Evolutionary conservation across 495 filamentous ascomycete genomes (phyloP).

Genomic region (Aspergillus cristatus): DNA sequence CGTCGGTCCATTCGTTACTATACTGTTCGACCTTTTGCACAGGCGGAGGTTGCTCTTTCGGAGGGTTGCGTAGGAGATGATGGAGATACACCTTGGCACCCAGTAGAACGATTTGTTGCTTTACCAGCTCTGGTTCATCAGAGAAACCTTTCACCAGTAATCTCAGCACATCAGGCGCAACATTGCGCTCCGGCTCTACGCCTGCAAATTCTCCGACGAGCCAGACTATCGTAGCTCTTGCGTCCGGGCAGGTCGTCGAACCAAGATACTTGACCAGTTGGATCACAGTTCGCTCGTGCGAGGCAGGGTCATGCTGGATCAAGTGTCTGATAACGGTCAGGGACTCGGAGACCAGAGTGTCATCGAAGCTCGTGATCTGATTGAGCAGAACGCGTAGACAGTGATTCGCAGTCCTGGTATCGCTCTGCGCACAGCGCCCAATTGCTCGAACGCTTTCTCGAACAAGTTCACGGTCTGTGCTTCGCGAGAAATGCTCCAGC

Average conservation of each 20-base stretch:
- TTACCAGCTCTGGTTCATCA: constrained; percentile 74
- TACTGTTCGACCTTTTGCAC: constrained; percentile 11
- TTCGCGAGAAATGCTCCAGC: constrained; percentile 81
- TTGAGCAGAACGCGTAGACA: constrained; percentile 74
- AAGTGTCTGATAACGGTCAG: constrained; percentile 90
- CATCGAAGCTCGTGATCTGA: constrained; percentile 77
- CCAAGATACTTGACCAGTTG: constrained; percentile 89
- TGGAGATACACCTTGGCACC: constrained; percentile 94
- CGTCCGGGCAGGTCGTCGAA: constrained; percentile 69
- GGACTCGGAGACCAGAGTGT: constrained; percentile 79
- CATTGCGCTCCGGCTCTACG: constrained; percentile 66
- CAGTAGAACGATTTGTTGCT: constrained; percentile 82
- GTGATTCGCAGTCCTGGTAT: constrained; percentile 55
- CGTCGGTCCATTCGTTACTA: constrained; percentile 34
- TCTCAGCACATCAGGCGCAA: constrained; percentile 88
- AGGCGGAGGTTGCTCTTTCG: constrained; percentile 14
- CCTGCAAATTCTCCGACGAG: constrained; percentile 91
- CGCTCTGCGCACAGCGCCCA: constrained; percentile 80
- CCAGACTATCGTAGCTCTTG: constrained; percentile 92
- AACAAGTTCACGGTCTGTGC: constrained; percentile 66
- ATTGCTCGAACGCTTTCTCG: constrained; percentile 85
- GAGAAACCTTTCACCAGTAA: constrained; percentile 77
- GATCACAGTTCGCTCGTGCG: constrained; percentile 73
- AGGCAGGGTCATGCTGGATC: constrained; percentile 78
- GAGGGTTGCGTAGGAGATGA: constrained; percentile 55